phyloP scores from a whole-genome alignment of 1,284 basidiomycete genomes.

The Moniliella sp. region DNA sequence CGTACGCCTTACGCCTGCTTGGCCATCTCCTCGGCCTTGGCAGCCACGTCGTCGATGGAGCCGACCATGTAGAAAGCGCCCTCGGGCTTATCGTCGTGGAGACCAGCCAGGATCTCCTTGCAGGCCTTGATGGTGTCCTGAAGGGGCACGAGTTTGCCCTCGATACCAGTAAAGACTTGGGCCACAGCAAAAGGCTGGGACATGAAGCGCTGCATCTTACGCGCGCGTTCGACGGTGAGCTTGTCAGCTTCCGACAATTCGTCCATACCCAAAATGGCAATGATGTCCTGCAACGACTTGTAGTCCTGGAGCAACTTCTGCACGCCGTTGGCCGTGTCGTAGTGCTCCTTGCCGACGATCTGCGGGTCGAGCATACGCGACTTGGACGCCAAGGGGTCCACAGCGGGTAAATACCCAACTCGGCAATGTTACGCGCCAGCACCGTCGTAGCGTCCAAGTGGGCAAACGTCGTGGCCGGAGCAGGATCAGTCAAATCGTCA shows the following conservation, averaged over 20 bases:
- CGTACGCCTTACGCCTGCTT: conserved; percentile 41
- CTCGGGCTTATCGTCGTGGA: conserved; percentile 72
- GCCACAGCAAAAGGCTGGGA: conserved; percentile 98
- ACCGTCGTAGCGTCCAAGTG: conserved; percentile 99
- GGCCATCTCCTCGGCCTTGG: conserved; percentile 83
- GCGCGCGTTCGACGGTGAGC: conserved; percentile 58
- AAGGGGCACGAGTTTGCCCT: conserved; percentile 69
- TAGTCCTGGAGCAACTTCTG: conserved; percentile 98
- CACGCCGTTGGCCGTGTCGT: conserved; percentile 75
- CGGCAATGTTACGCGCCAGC: conserved; percentile 92
- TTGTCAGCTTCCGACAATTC: conserved; percentile 99
- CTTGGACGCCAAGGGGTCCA: conserved; percentile 96
- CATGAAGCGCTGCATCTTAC: conserved; percentile 62
- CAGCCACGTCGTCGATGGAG: conserved; percentile 78
- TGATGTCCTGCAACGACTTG: conserved; percentile 78
- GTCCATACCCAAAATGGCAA: conserved; percentile 92
- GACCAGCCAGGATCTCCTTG: conserved; percentile 67
- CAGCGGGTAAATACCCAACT: conserved; percentile 98
- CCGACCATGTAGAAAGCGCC: conserved; percentile 46
- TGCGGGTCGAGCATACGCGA: conserved; percentile 98
- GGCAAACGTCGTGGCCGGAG: conserved; percentile 94
- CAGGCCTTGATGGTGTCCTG: conserved; percentile 33
- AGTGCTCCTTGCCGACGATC: conserved; percentile 79
- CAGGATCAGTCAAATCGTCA: conserved; percentile 98
- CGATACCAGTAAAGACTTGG: conserved; percentile 94